Evolutionary conservation across 306 rosid species (phyloP), one percentile per base, ranked within the genome.

Genomic region (Castanea crenata): DNA sequence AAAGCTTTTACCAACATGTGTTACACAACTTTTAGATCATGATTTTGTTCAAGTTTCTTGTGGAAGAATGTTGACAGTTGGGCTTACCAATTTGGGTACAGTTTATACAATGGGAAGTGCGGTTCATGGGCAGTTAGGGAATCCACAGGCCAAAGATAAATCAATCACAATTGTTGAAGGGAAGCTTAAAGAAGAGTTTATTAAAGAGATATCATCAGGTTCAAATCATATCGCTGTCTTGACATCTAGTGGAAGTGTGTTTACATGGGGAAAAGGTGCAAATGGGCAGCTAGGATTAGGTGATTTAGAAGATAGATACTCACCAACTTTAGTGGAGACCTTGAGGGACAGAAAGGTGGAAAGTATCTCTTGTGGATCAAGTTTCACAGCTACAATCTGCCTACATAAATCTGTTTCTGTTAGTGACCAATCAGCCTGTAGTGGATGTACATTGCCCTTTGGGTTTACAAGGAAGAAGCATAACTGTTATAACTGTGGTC

Each of bases 401-500:
- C 79, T 91, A 57, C 97, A 93, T 81, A 91, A 83, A 79, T 89
- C 97, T 5, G 57, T 93, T 80, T 90, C 98, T 56, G 80, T 88
- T 20, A 85, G 85, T 59, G 91, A 89, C 79, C 98, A 91, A 44
- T 86, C 93, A 41, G 74, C 86, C 74, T 93, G 97, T 83, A 87
- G 84, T 59, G 91, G 92, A 78, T 93, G 98, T 85, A 90, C 92
- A 88, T 78, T 89, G 74, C 86, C 83, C 10, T 93, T 93, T 23
- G 91, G 95, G 49, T 91, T 93, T 82, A 91, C 90, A 69, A 90
- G 93, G 89, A 93, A 91, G 86, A 91, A 84, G 81, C 98, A 90
- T 64, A 89, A 93, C 84, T 93, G 97, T 83, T 91, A 93, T 75
- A 87, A 89, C 74, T 93, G 98, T 20, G 97, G 98, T 76, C 95